These are phyloP conservation scores for Aspergillus novofumigatus DNA, from an alignment of 2,329 filamentous ascomycete species.

Conservation along the genomic window DNA sequence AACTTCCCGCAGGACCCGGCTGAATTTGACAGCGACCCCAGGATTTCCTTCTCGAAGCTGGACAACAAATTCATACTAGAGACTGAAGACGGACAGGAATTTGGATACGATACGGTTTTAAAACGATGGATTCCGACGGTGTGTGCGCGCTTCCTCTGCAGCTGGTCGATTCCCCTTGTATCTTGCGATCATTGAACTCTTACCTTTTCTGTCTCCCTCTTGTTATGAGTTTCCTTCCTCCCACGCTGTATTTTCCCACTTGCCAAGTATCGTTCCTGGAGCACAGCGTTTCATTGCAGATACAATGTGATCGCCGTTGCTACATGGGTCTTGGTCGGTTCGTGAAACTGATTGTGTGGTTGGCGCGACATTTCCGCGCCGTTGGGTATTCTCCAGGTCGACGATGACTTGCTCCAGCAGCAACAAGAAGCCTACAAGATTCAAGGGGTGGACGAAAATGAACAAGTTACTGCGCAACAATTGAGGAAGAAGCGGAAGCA, in stretches of 20 bases:
- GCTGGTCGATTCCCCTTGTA: conserved; percentile 12
- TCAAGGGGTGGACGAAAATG: conserved; percentile 55
- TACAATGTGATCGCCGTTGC: conserved; percentile 12
- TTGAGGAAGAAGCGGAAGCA: conserved; percentile 53
- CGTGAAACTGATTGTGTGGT: conserved; percentile 33
- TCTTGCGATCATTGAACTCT: conserved; percentile 13
- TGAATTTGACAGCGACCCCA: conserved; percentile 71
- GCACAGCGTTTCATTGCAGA: conserved; percentile 9
- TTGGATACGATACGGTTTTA: conserved; percentile 68
- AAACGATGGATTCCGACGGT: conserved; percentile 72
- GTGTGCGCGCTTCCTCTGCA: conserved; percentile 28
- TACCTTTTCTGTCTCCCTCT: conserved; percentile 4
- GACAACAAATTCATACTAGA: conserved; percentile 81
- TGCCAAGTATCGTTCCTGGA: neutral
- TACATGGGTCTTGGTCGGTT: conserved; percentile 19
- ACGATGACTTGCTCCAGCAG: conserved; percentile 57
- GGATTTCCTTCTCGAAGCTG: conserved; percentile 81
- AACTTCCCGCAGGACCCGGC: conserved; percentile 54
- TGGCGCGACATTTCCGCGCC: conserved; percentile 24
- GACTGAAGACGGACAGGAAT: conserved; percentile 78
- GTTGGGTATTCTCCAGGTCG: conserved; percentile 46
- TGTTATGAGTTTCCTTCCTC: conserved; percentile 1
- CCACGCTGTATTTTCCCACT: conserved; percentile 3
- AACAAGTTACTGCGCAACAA: conserved; percentile 41
- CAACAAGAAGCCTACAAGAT: conserved; percentile 60